These are phyloP conservation scores for Middelhovenomyces tepae DNA, from an alignment of 805 yeast species.

Conservation along the genomic window DNA sequence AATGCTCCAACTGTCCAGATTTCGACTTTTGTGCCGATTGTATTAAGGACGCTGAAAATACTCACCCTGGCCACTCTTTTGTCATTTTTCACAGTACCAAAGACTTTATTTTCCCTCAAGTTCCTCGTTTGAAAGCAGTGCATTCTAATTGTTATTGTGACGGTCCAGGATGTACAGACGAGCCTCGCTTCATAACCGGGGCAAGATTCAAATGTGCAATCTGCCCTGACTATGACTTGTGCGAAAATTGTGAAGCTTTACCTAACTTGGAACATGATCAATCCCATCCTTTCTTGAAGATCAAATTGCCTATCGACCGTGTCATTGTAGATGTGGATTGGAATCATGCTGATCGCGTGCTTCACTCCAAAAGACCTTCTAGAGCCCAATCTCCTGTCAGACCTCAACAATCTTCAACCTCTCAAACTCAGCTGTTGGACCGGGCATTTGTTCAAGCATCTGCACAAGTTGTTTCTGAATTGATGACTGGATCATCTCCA, in stretches of 20 bases:
- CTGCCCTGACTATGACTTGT: conserved; percentile 43
- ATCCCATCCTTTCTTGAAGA: conserved; percentile 18
- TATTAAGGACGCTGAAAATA: conserved; percentile 14
- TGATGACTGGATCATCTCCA: not conserved
- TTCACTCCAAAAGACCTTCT: not conserved
- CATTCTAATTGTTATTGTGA: conserved; percentile 20
- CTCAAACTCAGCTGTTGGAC: not conserved
- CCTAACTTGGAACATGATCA: conserved; percentile 13
- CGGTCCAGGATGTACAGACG: conserved; percentile 20
- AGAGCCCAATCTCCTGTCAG: not conserved
- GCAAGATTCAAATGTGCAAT: conserved; percentile 39
- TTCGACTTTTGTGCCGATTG: conserved; percentile 40
- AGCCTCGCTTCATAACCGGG: conserved; percentile 27
- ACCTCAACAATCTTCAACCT: not conserved
- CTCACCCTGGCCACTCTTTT: conserved; percentile 18
- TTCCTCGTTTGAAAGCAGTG: not conserved
- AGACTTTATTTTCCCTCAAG: conserved; percentile 4
- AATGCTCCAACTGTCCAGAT: conserved; percentile 40
- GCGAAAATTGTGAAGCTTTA: conserved; percentile 29
- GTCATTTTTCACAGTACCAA: conserved; percentile 9
- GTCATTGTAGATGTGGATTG: not conserved
- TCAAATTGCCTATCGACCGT: conserved; percentile 24
- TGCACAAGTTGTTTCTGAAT: not conserved
- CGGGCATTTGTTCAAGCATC: not conserved
- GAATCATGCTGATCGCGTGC: not conserved